These are phyloP conservation scores for Sporothrix schenckii DNA, from an alignment of 2,329 filamentous ascomycete species.

Conservation along the genomic window DNA sequence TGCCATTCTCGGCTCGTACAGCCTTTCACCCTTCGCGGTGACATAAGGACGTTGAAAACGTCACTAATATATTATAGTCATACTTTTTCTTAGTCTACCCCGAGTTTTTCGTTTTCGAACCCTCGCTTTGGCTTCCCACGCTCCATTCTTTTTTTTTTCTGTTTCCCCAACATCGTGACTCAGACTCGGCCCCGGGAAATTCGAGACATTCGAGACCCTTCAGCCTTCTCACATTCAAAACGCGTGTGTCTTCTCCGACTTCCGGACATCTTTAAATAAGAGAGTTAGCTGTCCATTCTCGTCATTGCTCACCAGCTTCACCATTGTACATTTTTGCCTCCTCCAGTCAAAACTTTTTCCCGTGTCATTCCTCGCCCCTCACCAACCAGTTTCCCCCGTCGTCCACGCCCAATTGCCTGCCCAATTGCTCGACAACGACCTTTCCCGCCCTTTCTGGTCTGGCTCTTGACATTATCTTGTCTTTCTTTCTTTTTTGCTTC, in stretches of 20 bases:
- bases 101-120: constrained; percentile 9
- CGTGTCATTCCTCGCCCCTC: constrained; percentile 24
- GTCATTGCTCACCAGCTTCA: constrained; percentile 16
- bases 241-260: not conserved
- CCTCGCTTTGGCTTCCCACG: constrained; percentile 16
- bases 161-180: constrained; percentile 22
- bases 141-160: not conserved
- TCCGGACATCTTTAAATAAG: not conserved
- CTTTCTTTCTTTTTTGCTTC: constrained; percentile 5
- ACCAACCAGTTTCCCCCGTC: not conserved
- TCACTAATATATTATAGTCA: constrained; percentile 12
- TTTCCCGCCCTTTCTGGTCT: not conserved
- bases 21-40: constrained; percentile 1
- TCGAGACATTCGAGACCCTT: not conserved
- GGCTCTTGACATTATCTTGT: constrained; percentile 7
- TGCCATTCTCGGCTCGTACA: not conserved
- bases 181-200: constrained; percentile 25
- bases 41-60: constrained; percentile 7
- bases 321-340: not conserved
- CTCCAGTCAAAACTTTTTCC: constrained; percentile 9
- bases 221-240: not conserved
- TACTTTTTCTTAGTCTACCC: constrained; percentile 25
- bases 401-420: constrained; percentile 18
- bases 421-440: not conserved
- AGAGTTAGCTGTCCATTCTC: not conserved